These are phyloP conservation scores for Echinochloa phyllopogon DNA, from an alignment of 176 grass and related monocot genomes.

Conservation along the genomic window DNA sequence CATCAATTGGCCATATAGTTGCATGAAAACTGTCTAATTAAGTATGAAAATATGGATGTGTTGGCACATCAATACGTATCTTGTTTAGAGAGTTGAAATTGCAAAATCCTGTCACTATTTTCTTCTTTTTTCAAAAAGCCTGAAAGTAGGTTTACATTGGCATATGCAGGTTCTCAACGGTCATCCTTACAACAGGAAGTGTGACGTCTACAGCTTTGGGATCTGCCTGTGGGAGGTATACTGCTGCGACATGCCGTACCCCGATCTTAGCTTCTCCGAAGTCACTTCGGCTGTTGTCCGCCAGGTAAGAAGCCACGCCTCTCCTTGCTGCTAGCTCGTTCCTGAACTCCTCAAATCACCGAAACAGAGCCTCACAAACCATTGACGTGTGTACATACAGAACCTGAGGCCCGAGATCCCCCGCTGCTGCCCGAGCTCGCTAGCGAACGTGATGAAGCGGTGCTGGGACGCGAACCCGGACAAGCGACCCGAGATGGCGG, in stretches of 20 bases:
- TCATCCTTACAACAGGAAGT: conserved; percentile 93
- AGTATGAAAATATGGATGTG: neutral
- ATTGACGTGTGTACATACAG: conserved; percentile 48
- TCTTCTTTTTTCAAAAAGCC: neutral
- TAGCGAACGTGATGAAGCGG: conserved; percentile 90
- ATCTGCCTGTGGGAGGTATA: conserved; percentile 99
- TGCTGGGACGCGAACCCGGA: conserved; percentile 98
- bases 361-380: conserved; percentile 63
- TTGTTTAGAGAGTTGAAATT: conserved; percentile 16
- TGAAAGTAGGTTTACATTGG: conserved; percentile 2
- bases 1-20: conserved; percentile 17
- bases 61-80: neutral
- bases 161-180: conserved; percentile 90
- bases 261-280: conserved; percentile 96
- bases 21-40: neutral
- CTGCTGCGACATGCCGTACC: conserved; percentile 99
- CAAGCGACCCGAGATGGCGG: conserved; percentile 89
- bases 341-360: conserved; percentile 19
- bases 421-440: conserved; percentile 84
- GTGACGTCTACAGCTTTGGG: conserved; percentile 98
- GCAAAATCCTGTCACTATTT: neutral
- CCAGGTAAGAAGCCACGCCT: conserved; percentile 57
- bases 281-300: conserved; percentile 97
- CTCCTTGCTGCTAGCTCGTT: neutral
- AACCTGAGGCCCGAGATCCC: conserved; percentile 99